Conservation (phyloP, 768 basidiomycete genomes). For the Leccinum arenicola region DNA sequence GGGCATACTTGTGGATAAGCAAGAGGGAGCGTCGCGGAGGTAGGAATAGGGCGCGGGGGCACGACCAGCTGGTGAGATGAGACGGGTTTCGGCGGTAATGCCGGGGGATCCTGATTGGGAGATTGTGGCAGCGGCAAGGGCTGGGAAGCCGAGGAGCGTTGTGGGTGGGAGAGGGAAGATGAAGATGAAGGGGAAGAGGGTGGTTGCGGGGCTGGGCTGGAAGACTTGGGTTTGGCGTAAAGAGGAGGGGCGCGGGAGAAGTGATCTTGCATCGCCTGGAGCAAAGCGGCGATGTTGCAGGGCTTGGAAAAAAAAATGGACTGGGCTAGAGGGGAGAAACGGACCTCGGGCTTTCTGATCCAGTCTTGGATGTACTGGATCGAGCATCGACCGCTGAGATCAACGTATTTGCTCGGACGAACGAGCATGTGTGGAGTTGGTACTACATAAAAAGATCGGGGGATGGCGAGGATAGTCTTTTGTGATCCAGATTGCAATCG, state of each 20-base stretch:
- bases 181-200: slow-evolving; percentile 16
- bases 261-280: slow-evolving; percentile 74
- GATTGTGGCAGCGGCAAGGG: slow-evolving; percentile 20
- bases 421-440: slow-evolving; percentile 92
- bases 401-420: slow-evolving; percentile 69
- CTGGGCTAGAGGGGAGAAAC: slow-evolving; percentile 11
- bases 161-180: slow-evolving; percentile 18
- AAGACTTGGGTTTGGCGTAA: slow-evolving; percentile 71
- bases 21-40: slow-evolving; percentile 7
- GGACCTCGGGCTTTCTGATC: slow-evolving; percentile 72
- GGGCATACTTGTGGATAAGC: slow-evolving; percentile 22
- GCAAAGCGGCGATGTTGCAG: slow-evolving; percentile 68
- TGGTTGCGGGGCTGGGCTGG: slow-evolving; percentile 23
- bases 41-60: slow-evolving; percentile 18
- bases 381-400: slow-evolving; percentile 73
- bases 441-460: slow-evolving; percentile 84
- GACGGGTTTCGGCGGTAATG: slow-evolving; percentile 39
- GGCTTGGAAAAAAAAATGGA: slow-evolving; percentile 43
- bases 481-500: slow-evolving; percentile 84
- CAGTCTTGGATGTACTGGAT: slow-evolving; percentile 74
- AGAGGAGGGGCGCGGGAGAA: slow-evolving; percentile 89
- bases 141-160: slow-evolving; percentile 11
- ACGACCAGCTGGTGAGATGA: slow-evolving; percentile 10
- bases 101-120: slow-evolving; percentile 32
- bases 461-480: slow-evolving; percentile 79